Evolutionary conservation across 2,329 filamentous ascomycete species (phyloP).

Genomic region (Beauveria pseudobassiana): DNA sequence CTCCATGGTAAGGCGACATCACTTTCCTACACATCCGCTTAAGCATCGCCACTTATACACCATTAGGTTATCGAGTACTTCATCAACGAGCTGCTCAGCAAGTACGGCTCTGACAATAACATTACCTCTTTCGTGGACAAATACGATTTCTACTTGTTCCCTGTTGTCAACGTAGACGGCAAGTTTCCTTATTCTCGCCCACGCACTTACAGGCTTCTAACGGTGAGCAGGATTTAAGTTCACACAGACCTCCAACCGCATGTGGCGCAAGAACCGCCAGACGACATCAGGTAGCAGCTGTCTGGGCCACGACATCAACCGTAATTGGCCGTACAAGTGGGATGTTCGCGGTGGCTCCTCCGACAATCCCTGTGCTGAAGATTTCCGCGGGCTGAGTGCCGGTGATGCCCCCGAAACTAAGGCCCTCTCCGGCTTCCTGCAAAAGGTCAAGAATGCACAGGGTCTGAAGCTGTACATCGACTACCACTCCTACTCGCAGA

Average conservation of each 20-base stretch:
- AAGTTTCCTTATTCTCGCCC: slow-evolving; percentile 12
- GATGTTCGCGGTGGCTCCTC: slow-evolving; percentile 40
- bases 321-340: slow-evolving; percentile 54
- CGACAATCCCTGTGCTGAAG: slow-evolving; percentile 42
- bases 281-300: slow-evolving; percentile 31
- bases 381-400: slow-evolving; percentile 35
- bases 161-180: slow-evolving; percentile 56
- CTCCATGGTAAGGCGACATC: slow-evolving; percentile 33
- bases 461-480: slow-evolving; percentile 57
- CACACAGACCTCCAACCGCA: slow-evolving; percentile 45
- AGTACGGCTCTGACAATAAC: slow-evolving; percentile 32
- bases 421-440: slow-evolving; percentile 33
- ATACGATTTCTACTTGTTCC: slow-evolving; percentile 60
- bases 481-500: slow-evolving; percentile 56
- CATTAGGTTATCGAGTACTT: slow-evolving; percentile 42
- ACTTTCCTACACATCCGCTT: not conserved
- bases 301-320: slow-evolving; percentile 49
- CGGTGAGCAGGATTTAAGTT: slow-evolving; percentile 44
- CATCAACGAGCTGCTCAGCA: slow-evolving; percentile 39
- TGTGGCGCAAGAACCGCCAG: slow-evolving; percentile 57
- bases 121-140: slow-evolving; percentile 44
- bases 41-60: not conserved
- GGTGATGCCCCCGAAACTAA: slow-evolving; percentile 45
- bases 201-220: not conserved
- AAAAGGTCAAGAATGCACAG: slow-evolving; percentile 27